A percentile compares a stretch with the other conserved stretches of the same genome.
Evolutionary conservation across 495 filamentous ascomycete species (phyloP).

Genomic region (Neurospora sp.): DNA sequence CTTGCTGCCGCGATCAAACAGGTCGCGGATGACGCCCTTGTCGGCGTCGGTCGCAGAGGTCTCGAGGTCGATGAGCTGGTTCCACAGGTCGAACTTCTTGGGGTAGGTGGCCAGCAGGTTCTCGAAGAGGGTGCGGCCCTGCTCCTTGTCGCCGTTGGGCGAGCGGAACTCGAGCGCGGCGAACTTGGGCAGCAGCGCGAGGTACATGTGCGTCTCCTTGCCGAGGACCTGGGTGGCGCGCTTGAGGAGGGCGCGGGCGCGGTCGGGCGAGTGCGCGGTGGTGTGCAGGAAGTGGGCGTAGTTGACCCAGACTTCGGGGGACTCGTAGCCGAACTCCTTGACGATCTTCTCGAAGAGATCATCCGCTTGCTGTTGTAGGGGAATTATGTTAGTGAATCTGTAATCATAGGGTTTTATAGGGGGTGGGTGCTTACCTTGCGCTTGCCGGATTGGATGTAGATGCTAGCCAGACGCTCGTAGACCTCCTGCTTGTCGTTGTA

Average conservation of each 20-base stretch:
- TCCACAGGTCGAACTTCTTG: slow-evolving; percentile 87
- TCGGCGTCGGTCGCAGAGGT: slow-evolving; percentile 50
- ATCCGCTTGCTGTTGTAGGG: slow-evolving; percentile 63
- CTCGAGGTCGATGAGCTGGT: slow-evolving; percentile 80
- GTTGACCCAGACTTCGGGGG: slow-evolving; percentile 78
- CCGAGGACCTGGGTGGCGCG: slow-evolving; percentile 78
- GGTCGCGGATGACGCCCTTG: slow-evolving; percentile 47
- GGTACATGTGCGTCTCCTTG: slow-evolving; percentile 48
- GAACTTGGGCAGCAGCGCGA: slow-evolving; percentile 74
- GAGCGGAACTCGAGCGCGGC: slow-evolving; percentile 85
- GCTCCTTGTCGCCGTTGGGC: slow-evolving; percentile 73
- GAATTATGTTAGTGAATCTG: slow-evolving; percentile 26
- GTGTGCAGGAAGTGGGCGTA: slow-evolving; percentile 88
- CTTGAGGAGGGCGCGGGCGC: slow-evolving; percentile 69
- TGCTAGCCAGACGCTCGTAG: slow-evolving; percentile 80
- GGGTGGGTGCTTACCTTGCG: slow-evolving; percentile 40
- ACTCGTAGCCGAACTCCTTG: slow-evolving; percentile 76
- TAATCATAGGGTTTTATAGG: neutral
- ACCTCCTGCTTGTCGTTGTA: slow-evolving; percentile 89
- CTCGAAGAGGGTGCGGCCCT: slow-evolving; percentile 90
- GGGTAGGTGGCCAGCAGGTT: slow-evolving; percentile 73
- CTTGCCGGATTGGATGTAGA: slow-evolving; percentile 87
- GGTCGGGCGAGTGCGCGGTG: slow-evolving; percentile 52
- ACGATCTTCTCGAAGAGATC: slow-evolving; percentile 73
- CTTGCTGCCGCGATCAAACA: slow-evolving; percentile 71